These are phyloP conservation scores for Trametes sp. DNA, from an alignment of 1,284 basidiomycete genomes.

Conservation along the genomic window DNA sequence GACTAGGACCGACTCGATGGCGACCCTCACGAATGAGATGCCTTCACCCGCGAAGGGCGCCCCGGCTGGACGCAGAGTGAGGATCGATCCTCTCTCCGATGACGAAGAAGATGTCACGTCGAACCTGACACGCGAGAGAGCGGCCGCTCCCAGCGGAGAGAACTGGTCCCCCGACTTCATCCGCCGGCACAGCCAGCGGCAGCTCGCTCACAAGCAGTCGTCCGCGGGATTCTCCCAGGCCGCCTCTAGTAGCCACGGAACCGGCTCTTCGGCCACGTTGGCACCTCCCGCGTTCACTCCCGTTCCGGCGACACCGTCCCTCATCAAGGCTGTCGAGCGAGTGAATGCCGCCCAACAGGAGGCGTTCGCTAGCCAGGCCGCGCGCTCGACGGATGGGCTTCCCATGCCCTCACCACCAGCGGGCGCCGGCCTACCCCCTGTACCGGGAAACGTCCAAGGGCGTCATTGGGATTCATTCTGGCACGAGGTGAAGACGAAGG, in stretches of 20 bases:
- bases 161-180: constrained; percentile 47
- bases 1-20: constrained; percentile 28
- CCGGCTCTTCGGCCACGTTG: constrained; percentile 20
- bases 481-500: constrained; percentile 43
- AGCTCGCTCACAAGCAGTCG: constrained; percentile 22
- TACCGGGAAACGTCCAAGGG: constrained; percentile 17
- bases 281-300: constrained; percentile 42
- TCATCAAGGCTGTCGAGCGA: constrained; percentile 65
- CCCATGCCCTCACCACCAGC: constrained; percentile 22
- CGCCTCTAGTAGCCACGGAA: constrained; percentile 11
- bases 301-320: constrained; percentile 67
- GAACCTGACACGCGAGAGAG: constrained; percentile 18
- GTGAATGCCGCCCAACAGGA: constrained; percentile 61
- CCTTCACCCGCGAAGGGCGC: constrained; percentile 8
- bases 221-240: constrained; percentile 22
- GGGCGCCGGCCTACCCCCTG: constrained; percentile 17
- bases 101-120: constrained; percentile 27
- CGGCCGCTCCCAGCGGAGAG: constrained; percentile 25
- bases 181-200: constrained; percentile 32
- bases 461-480: constrained; percentile 56
- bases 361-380: constrained; percentile 44
- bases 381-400: constrained; percentile 21
- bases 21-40: constrained; percentile 26
- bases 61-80: constrained; percentile 3
- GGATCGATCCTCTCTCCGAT: constrained; percentile 21